A percentile compares a stretch with the other conserved stretches of the same genome.
Evolutionary conservation across 768 basidiomycete species (phyloP).

Genomic region (Hysterangium stoloniferum): DNA sequence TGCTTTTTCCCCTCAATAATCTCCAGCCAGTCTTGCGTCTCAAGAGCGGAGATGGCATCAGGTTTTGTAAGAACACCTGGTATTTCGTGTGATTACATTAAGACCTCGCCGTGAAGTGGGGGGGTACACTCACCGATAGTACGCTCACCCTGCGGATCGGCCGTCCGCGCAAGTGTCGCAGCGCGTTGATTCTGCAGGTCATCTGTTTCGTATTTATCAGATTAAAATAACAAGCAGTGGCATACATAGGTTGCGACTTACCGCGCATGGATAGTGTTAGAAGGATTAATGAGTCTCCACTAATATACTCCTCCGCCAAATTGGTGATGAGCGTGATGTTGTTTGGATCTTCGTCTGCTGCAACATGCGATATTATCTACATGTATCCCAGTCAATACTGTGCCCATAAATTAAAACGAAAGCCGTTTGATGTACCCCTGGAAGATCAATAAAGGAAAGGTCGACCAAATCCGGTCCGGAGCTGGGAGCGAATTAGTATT

Average conservation of each 20-base stretch:
- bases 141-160: conserved; percentile 1
- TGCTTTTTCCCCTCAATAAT: not conserved
- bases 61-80: not conserved
- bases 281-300: conserved; percentile 7
- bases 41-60: not conserved
- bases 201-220: not conserved
- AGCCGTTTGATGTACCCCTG: conserved; percentile 6
- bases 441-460: conserved; percentile 19
- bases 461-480: conserved; percentile 15
- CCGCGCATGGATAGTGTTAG: conserved; percentile 10
- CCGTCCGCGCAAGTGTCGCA: not conserved
- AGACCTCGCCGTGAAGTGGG: conserved; percentile 31
- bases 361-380: conserved; percentile 4
- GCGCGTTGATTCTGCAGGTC: conserved; percentile 10
- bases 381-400: no score
- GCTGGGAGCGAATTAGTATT: no score
- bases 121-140: conserved; percentile 13
- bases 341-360: conserved; percentile 1
- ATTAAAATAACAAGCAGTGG: not conserved
- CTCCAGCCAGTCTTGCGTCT: not conserved
- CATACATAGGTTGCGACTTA: not conserved
- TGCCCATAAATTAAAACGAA: no score
- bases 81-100: no score
- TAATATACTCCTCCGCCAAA: conserved; percentile 7
- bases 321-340: conserved; percentile 3